Conservation (phyloP, 192 early-diverging fungal genomes). For the Coemansia sp. region DNA sequence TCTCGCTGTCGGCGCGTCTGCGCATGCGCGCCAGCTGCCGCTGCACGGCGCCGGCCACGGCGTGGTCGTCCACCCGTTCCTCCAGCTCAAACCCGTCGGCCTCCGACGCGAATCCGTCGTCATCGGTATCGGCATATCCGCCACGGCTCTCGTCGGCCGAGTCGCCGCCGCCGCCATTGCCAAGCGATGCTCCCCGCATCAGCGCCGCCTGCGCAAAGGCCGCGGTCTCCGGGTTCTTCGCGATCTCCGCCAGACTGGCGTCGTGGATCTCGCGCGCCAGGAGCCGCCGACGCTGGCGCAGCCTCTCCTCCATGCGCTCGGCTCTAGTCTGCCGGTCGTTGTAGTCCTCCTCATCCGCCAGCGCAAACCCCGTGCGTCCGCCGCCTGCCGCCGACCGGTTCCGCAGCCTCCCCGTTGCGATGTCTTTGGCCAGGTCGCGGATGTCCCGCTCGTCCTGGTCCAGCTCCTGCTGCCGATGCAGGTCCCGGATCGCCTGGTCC, state of each 20-base stretch:
- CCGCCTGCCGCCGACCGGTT: constrained; percentile 12
- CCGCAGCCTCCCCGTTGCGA: constrained; percentile 35
- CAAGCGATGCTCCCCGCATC: constrained; percentile 17
- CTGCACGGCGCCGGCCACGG: constrained; percentile 22
- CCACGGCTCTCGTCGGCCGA: not conserved
- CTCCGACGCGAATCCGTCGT: not conserved
- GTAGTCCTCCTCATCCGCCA: constrained; percentile 46
- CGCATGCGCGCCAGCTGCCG: constrained; percentile 17
- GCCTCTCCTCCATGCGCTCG: constrained; percentile 50
- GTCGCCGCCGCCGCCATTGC: not conserved
- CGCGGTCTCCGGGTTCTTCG: constrained; percentile 53
- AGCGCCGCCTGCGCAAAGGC: constrained; percentile 55
- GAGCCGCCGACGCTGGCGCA: constrained; percentile 18
- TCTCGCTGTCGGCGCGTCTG: constrained; percentile 29
- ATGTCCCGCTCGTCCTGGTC: constrained; percentile 43
- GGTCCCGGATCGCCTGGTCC: constrained; percentile 37
- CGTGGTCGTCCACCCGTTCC: constrained; percentile 31
- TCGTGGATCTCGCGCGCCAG: constrained; percentile 44
- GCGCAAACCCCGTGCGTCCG: constrained; percentile 9
- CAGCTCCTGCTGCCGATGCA: constrained; percentile 40
- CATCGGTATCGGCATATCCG: constrained; percentile 18
- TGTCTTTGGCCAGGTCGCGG: constrained; percentile 40
- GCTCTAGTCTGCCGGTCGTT: constrained; percentile 44
- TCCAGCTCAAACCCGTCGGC: constrained; percentile 31
- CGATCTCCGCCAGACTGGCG: constrained; percentile 39